Evolutionary conservation across 345 rosid genomes (phyloP).

Genomic region (Aethionema arabicum): DNA sequence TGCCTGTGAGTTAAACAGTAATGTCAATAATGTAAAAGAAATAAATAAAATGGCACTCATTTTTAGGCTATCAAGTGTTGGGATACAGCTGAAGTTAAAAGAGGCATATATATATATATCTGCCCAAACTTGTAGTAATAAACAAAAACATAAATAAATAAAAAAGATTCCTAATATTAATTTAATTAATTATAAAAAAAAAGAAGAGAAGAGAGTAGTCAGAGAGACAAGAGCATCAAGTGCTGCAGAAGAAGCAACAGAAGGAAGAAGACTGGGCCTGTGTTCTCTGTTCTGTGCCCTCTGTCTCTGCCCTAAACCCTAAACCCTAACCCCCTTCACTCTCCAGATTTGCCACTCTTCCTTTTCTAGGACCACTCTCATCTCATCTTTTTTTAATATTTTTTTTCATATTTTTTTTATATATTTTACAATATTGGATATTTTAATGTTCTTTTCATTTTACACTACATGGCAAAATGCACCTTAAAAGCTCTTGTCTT

Average conservation of each 20-base stretch:
- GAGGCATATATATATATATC: no score
- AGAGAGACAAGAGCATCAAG: constrained; percentile 45
- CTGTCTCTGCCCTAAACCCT: no score
- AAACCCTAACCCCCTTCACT: not conserved
- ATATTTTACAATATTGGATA: constrained; percentile 36
- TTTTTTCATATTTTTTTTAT: constrained; percentile 27
- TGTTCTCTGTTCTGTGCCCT: not conserved
- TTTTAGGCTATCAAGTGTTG: constrained; percentile 36
- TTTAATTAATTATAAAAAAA: not conserved
- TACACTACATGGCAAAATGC: constrained; percentile 41
- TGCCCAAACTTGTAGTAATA: constrained; percentile 7
- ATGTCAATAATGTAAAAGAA: not conserved
- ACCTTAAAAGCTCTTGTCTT: constrained; percentile 42
- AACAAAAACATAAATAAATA: not conserved
- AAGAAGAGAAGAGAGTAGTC: constrained; percentile 34
- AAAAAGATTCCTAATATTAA: constrained; percentile 15
- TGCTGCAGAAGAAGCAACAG: constrained; percentile 48
- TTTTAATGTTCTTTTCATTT: constrained; percentile 41
- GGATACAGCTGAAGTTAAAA: constrained; percentile 38
- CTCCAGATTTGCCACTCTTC: constrained; percentile 42
- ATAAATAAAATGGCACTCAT: constrained; percentile 33
- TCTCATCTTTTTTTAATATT: constrained; percentile 2
- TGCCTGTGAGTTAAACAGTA: constrained; percentile 18
- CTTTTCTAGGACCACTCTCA: constrained; percentile 37
- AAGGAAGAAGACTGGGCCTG: constrained; percentile 40